Conservation (phyloP, 169 alveolate genomes). For the Plasmodium malariae region DNA sequence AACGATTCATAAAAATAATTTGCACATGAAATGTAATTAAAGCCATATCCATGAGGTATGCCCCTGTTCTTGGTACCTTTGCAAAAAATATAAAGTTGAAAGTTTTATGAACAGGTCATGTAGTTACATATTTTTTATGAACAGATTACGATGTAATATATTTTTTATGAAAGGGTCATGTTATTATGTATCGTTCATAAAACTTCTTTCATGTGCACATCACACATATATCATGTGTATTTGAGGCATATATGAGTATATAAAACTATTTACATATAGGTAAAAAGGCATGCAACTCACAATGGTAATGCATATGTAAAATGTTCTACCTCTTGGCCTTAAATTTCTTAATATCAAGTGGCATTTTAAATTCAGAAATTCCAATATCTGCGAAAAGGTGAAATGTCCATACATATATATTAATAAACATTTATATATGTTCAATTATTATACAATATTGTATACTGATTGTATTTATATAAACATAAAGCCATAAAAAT, state of each 20-base stretch:
- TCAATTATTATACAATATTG: not conserved
- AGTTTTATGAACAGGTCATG: too few species aligned
- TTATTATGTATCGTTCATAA: too few species aligned
- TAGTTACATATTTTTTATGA: too few species aligned
- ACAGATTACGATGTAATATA: too few species aligned
- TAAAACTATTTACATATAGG: too few species aligned
- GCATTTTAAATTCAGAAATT: constrained; percentile 94
- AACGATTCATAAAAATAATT: constrained; percentile 98
- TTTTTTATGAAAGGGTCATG: too few species aligned
- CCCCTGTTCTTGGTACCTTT: constrained; percentile 95
- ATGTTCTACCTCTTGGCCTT: constrained; percentile 89
- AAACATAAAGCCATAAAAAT: not conserved
- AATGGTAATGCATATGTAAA: not conserved
- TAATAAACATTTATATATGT: too few species aligned
- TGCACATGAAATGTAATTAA: constrained; percentile 96
- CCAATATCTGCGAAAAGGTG: constrained; percentile 82
- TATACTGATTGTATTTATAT: not conserved
- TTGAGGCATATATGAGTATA: too few species aligned
- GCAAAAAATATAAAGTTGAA: too few species aligned
- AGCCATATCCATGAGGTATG: constrained; percentile 97
- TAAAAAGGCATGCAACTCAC: not conserved
- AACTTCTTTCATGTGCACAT: too few species aligned
- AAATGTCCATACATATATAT: constrained; percentile 16
- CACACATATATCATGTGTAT: too few species aligned
- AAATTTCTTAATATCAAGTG: constrained; percentile 95